Base-by-base conservation (phyloP, 495 filamentous ascomycete genomes). In the Pseudoneurospora amorphoporcata region DNA sequence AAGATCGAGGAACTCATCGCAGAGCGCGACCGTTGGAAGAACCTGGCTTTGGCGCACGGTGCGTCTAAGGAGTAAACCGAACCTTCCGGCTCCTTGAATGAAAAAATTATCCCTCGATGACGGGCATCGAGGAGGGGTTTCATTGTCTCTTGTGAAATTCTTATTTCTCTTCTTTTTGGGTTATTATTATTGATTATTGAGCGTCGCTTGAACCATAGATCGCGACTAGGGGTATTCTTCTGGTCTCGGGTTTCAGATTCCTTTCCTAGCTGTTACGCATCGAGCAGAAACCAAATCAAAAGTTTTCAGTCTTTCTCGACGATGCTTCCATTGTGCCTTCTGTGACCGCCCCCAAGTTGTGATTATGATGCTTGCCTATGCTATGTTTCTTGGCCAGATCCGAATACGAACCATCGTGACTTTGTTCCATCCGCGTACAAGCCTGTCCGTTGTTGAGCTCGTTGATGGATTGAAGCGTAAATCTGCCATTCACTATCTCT, bases 11-110 rank as follows among this genome's bases (percentile, higher is more conserved):
- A 84, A 77, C 77, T 88, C 2, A 77, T 78, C 69, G 77, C 78
- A 47, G 86, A 88, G 70, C 81, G 85, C 75, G 86, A 89, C 75
- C 87, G 89, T 73, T 91, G 88, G 86, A 88, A 87, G 78, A 80
- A 78, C 39, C 70, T 87, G 72, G 89, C 88, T 69, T 79, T 87
- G 32, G 77, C 73, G 73, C 77, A 76, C 70, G 77, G 79, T 76
- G 79, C 72, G 45, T 70, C 73, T 72, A 76, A 74, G 75, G 82
- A 82, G 79, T 71, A 77, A 79, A 78, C 73, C 71, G 73, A 42
- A 71, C 78, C 77, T 72, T 78, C 58, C 75, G 73, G 76, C 74
- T 78, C 76, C 69, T 70, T 71, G 73, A 75, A 79, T 77, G 37
- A 76, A 76, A 73, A 72, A 77, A 73, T 74, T 74, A 79, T 70